Percentiles rank a stretch among this genome's conserved stretches.
phyloP scores from a whole-genome alignment of 1,284 basidiomycete species.

The Nidula niveotomentosa region DNA sequence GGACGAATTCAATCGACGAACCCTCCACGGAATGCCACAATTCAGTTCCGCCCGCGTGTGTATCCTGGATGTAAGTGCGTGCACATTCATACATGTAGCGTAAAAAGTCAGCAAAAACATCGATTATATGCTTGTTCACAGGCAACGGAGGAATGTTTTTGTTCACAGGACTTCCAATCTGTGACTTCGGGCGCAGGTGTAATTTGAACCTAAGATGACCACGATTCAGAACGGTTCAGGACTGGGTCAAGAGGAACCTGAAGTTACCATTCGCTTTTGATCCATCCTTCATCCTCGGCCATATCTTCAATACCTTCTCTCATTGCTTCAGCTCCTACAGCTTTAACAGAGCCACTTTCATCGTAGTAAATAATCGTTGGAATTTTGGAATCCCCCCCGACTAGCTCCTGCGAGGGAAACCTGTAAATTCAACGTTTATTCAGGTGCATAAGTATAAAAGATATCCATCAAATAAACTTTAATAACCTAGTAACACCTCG shows the following conservation, averaged over 20 bases:
- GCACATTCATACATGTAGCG: slow-evolving; percentile 46
- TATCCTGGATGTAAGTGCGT: slow-evolving; percentile 45
- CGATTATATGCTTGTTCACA: slow-evolving; percentile 38
- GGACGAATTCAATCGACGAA: slow-evolving; percentile 27
- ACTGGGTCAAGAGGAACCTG: not conserved
- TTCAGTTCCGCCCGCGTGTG: slow-evolving; percentile 37
- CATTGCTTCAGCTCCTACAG: slow-evolving; percentile 31
- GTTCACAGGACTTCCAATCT: slow-evolving; percentile 7
- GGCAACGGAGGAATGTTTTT: slow-evolving; percentile 44
- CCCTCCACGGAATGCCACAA: slow-evolving; percentile 27
- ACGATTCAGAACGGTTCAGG: not conserved
- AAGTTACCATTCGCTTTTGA: slow-evolving; percentile 28
- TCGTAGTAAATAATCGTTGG: slow-evolving; percentile 34
- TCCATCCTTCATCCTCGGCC: slow-evolving; percentile 27
- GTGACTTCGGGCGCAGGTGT: slow-evolving; percentile 32
- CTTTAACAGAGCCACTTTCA: slow-evolving; percentile 20
- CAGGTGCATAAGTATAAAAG: not conserved
- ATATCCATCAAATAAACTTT: slow-evolving; percentile 6
- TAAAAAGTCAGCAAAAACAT: slow-evolving; percentile 55
- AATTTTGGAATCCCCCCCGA: slow-evolving; percentile 32
- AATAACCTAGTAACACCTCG: slow-evolving; percentile 40
- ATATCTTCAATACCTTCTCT: slow-evolving; percentile 19
- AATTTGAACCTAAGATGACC: slow-evolving; percentile 10
- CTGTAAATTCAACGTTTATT: slow-evolving; percentile 10
- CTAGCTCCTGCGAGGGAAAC: slow-evolving; percentile 29